phyloP scores from a whole-genome alignment of 768 basidiomycete species.

The Rhodotorula sphaerocarpa region DNA sequence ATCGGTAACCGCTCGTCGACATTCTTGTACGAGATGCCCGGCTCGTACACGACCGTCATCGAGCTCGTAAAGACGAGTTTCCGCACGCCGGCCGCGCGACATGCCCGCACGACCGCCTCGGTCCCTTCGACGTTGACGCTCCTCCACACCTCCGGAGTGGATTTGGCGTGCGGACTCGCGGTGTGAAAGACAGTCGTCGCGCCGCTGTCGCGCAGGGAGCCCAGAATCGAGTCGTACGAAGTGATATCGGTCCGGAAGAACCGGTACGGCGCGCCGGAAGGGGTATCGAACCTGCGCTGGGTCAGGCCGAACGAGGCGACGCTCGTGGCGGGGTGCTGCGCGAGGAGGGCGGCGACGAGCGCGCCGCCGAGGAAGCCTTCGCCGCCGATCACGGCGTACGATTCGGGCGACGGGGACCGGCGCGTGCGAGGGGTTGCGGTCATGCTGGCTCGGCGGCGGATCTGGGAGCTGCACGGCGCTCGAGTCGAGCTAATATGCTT shows the following conservation, averaged over 20 bases:
- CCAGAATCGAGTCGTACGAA: slow-evolving; percentile 61
- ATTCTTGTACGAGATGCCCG: slow-evolving; percentile 59
- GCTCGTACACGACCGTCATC: slow-evolving; percentile 80
- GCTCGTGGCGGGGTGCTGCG: slow-evolving; percentile 55
- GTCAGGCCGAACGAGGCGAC: slow-evolving; percentile 88
- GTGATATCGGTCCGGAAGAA: slow-evolving; percentile 80
- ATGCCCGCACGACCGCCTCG: slow-evolving; percentile 69
- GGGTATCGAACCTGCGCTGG: slow-evolving; percentile 47
- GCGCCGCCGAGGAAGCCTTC: slow-evolving; percentile 77
- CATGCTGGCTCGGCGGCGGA: no score
- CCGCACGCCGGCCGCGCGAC: slow-evolving; percentile 58
- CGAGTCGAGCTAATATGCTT: neutral
- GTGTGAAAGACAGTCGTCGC: slow-evolving; percentile 91
- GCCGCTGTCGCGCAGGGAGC: slow-evolving; percentile 64
- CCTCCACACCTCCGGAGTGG: slow-evolving; percentile 63
- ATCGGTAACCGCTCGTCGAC: slow-evolving; percentile 76
- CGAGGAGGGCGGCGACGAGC: slow-evolving; percentile 74
- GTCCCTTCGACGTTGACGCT: slow-evolving; percentile 93
- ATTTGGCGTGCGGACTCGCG: slow-evolving; percentile 56
- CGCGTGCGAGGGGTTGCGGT: neutral
- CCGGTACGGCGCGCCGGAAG: neutral
- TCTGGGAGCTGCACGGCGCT: no score
- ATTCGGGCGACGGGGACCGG: slow-evolving; percentile 46
- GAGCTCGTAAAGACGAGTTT: slow-evolving; percentile 94
- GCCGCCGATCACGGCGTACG: slow-evolving; percentile 77